A percentile compares a stretch with the other conserved stretches of the same genome.
Conservation (phyloP, 106 monocot species). For the Dactylorhiza incarnata region DNA sequence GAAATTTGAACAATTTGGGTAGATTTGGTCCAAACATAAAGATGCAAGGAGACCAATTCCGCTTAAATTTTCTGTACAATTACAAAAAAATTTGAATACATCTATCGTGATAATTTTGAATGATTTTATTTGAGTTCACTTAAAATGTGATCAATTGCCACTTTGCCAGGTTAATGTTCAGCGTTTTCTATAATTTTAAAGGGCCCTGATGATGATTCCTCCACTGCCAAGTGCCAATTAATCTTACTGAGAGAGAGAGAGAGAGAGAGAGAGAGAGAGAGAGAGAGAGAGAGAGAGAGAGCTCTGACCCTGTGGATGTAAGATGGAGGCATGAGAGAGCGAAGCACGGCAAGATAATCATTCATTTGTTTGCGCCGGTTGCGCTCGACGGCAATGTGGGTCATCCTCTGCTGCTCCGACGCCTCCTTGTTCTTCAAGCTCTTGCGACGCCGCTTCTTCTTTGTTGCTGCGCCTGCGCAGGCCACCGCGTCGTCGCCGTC, state of each 20-base stretch:
- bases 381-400: constrained; percentile 59
- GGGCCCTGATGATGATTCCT: too few species aligned
- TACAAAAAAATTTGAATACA: too few species aligned
- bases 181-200: too few species aligned
- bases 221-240: not conserved
- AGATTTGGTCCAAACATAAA: too few species aligned
- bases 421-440: constrained; percentile 46
- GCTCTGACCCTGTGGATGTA: constrained; percentile 39
- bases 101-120: too few species aligned
- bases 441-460: constrained; percentile 31
- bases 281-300: not conserved
- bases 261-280: not conserved
- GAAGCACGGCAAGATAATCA: constrained; percentile 35
- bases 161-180: too few species aligned
- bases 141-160: too few species aligned
- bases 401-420: constrained; percentile 50
- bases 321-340: constrained; percentile 44
- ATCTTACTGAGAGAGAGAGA: not conserved
- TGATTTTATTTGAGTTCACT: too few species aligned
- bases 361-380: constrained; percentile 51
- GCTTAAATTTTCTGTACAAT: too few species aligned
- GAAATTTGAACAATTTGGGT: too few species aligned
- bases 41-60: too few species aligned
- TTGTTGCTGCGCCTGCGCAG: constrained; percentile 6
- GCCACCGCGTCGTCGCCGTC: not conserved